These are phyloP conservation scores for Fusarium robinianum DNA, from an alignment of 2,329 filamentous ascomycete genomes.

Conservation along the genomic window DNA sequence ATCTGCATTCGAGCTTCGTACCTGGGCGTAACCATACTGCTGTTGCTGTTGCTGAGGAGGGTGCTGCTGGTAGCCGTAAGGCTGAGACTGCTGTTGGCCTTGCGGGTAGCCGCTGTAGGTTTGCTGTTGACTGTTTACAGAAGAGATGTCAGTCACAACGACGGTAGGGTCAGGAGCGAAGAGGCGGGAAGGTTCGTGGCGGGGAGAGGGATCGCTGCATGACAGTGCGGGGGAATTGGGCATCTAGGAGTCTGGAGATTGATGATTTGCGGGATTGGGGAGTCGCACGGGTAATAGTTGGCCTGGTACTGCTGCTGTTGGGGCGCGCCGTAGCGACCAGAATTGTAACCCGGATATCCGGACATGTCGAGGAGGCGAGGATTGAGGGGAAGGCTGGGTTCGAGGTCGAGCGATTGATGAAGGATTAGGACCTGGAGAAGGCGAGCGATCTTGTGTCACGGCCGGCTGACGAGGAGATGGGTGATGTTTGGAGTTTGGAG, in stretches of 20 bases:
- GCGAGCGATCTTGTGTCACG: no score
- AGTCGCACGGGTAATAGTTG: slow-evolving; percentile 58
- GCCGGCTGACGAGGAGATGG: background rate
- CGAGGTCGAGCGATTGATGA: background rate
- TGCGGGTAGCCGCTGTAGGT: slow-evolving; percentile 54
- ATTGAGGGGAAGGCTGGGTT: no score
- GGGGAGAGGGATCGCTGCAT: slow-evolving; percentile 9
- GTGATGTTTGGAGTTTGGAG: slow-evolving; percentile 9
- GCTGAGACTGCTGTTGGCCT: slow-evolving; percentile 53
- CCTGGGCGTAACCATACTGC: slow-evolving; percentile 33
- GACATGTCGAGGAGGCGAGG: slow-evolving; percentile 55
- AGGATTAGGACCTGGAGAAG: slow-evolving; percentile 1
- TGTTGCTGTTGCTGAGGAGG: slow-evolving; percentile 50
- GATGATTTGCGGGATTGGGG: slow-evolving; percentile 36
- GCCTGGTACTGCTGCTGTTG: slow-evolving; percentile 46
- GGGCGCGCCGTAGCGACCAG: slow-evolving; percentile 49
- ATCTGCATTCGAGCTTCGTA: background rate
- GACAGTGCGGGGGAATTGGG: slow-evolving; percentile 18
- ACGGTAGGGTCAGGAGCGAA: background rate
- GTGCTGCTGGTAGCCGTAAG: slow-evolving; percentile 51
- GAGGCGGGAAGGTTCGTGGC: slow-evolving; percentile 10
- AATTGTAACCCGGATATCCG: slow-evolving; percentile 63
- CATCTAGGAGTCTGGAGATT: slow-evolving; percentile 10
- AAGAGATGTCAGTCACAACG: slow-evolving; percentile 30
- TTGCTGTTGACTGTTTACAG: slow-evolving; percentile 46